Percentiles rank a stretch among this genome's conserved stretches.
phyloP scores from a whole-genome alignment of 164 flowering plant genomes.

The Nelumbo lutea region DNA sequence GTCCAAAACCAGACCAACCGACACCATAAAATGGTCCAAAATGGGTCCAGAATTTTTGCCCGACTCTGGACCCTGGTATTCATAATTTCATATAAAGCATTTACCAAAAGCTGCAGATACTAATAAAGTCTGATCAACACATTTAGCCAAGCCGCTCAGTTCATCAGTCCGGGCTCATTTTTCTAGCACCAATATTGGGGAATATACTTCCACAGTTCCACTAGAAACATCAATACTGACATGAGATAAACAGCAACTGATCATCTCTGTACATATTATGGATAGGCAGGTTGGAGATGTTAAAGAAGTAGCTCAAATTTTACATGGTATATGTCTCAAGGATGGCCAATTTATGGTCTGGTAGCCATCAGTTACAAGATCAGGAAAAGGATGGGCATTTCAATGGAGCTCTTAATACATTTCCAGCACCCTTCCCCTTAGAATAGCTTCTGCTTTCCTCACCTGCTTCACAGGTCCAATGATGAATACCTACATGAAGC shows the following conservation, averaged over 20 bases:
- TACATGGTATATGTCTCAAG: not conserved
- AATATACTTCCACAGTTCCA: not conserved
- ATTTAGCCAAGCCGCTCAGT: too few relatives aligned
- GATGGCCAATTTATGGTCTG: not conserved
- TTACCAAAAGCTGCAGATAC: too few relatives aligned
- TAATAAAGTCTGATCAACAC: too few relatives aligned
- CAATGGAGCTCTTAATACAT: constrained; percentile 6
- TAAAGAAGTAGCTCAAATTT: not conserved
- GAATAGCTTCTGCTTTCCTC: constrained; percentile 83
- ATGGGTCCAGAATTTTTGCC: too few relatives aligned
- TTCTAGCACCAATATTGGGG: not conserved
- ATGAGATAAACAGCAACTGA: not conserved
- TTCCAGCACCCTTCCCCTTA: constrained; percentile 68
- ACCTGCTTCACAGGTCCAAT: constrained; percentile 86
- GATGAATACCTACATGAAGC: constrained; percentile 58
- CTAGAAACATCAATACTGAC: not conserved
- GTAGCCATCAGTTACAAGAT: not conserved
- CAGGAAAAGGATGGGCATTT: not conserved
- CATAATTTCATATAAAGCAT: too few relatives aligned
- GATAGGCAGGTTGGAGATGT: not conserved
- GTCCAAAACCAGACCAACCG: too few relatives aligned
- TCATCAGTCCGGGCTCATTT: too few relatives aligned
- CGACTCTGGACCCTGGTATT: too few relatives aligned
- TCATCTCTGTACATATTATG: not conserved
- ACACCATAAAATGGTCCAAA: too few relatives aligned